These are phyloP conservation scores for Cyberlindnera bimundalis DNA, from an alignment of 805 yeast species.

Conservation along the genomic window DNA sequence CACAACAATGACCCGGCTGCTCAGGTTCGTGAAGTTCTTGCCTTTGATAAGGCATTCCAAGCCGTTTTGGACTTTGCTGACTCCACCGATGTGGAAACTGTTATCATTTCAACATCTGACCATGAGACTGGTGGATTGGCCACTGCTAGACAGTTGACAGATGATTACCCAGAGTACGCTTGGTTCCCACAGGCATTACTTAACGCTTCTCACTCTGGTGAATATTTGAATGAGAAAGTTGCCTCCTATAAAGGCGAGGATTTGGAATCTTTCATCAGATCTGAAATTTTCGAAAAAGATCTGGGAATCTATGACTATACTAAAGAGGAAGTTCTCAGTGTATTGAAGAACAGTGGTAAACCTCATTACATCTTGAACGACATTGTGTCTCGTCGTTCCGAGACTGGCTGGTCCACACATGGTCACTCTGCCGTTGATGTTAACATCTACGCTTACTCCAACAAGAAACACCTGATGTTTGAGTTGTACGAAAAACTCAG, in stretches of 20 bases:
- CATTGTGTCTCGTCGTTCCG: conserved; percentile 76
- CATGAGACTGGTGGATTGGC: conserved; percentile 96
- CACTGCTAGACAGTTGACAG: conserved; percentile 73
- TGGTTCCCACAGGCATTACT: conserved; percentile 82
- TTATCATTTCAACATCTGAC: conserved; percentile 80
- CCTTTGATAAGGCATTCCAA: conserved; percentile 77
- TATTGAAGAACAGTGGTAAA: conserved; percentile 34
- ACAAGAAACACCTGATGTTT: conserved; percentile 42
- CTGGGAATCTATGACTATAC: conserved; percentile 63
- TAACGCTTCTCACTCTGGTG: conserved; percentile 75
- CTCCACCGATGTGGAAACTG: conserved; percentile 66
- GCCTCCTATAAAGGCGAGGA: conserved; percentile 31
- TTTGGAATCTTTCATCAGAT: conserved; percentile 44
- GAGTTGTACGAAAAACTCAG: conserved; percentile 43
- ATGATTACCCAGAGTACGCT: conserved; percentile 74
- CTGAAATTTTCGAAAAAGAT: conserved; percentile 55
- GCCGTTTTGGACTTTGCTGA: conserved; percentile 72
- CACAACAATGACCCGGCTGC: conserved; percentile 94
- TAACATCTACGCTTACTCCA: conserved; percentile 79
- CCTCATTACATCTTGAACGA: conserved; percentile 53
- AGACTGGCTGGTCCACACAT: conserved; percentile 94
- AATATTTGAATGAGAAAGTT: conserved; percentile 52
- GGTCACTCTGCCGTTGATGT: conserved; percentile 97
- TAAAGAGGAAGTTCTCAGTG: conserved; percentile 45
- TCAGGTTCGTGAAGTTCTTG: conserved; percentile 86